A percentile compares a stretch with the other conserved stretches of the same genome.
These are phyloP conservation scores for Rhizopus delemar DNA, from an alignment of 371 early-diverging fungal genomes.

Conservation along the genomic window DNA sequence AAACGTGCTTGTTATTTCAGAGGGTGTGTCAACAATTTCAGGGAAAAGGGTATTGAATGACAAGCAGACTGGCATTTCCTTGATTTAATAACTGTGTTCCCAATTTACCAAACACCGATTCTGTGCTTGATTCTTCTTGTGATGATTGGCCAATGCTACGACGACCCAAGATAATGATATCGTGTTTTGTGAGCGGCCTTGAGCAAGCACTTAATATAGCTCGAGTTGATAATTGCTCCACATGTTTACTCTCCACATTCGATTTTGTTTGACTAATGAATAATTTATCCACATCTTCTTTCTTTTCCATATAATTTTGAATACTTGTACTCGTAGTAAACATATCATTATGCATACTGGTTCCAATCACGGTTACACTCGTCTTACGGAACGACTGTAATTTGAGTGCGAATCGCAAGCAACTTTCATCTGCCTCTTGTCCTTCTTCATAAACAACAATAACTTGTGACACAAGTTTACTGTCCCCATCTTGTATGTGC, in stretches of 20 bases:
- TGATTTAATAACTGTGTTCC: background rate
- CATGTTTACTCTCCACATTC: slow-evolving; percentile 5
- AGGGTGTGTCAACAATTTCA: too few species aligned
- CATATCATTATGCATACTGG: background rate
- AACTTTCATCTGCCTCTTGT: slow-evolving; percentile 12
- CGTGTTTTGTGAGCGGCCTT: slow-evolving; percentile 7
- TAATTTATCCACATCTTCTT: background rate
- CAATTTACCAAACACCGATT: background rate
- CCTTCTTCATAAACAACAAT: slow-evolving; percentile 30
- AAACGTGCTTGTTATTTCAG: too few species aligned
- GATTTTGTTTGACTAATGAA: background rate
- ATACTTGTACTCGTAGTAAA: slow-evolving; percentile 1
- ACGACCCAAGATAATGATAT: slow-evolving; percentile 20
- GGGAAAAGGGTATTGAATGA: background rate
- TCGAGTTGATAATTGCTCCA: background rate
- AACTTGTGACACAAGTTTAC: slow-evolving; percentile 23
- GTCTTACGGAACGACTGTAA: slow-evolving; percentile 23
- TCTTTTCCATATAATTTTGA: background rate
- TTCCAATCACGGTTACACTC: slow-evolving; percentile 13
- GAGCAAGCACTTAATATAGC: background rate
- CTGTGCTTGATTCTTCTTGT: background rate
- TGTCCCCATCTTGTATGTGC: slow-evolving; percentile 14
- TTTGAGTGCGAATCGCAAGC: slow-evolving; percentile 34
- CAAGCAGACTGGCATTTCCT: background rate
- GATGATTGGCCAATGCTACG: background rate